phyloP scores from a whole-genome alignment of 805 yeast genomes.

The Wickerhamomyces bisporus region DNA sequence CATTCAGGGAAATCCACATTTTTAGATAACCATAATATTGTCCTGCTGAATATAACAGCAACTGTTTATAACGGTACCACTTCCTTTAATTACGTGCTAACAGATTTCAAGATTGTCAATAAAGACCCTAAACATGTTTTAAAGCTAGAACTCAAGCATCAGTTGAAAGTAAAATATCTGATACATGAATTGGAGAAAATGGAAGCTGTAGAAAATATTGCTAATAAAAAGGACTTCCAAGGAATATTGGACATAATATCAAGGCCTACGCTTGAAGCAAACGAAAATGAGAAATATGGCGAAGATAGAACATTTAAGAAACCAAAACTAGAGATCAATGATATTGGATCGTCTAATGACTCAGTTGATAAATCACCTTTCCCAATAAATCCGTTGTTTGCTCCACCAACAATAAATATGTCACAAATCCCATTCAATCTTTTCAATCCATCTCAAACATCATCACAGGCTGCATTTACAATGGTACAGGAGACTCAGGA shows the following conservation, averaged over 20 bases:
- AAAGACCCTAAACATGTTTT: neutral
- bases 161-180: neutral
- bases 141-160: neutral
- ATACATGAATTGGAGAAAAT: neutral
- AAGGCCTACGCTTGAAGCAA: neutral
- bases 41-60: slow-evolving; percentile 1
- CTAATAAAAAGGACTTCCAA: slow-evolving; percentile 5
- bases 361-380: neutral
- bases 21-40: neutral
- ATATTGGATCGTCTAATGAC: neutral
- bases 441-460: no score
- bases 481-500: no score
- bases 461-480: no score
- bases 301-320: neutral
- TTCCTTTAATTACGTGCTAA: neutral
- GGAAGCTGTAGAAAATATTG: neutral
- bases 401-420: neutral
- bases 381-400: neutral
- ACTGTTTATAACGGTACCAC: slow-evolving; percentile 3
- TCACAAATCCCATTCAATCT: neutral
- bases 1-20: neutral
- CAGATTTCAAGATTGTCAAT: slow-evolving; percentile 4
- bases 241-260: slow-evolving; percentile 2
- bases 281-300: neutral
- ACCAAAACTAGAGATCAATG: neutral